phyloP scores from a whole-genome alignment of 2,329 filamentous ascomycete species.

The Peltaster fructicola region DNA sequence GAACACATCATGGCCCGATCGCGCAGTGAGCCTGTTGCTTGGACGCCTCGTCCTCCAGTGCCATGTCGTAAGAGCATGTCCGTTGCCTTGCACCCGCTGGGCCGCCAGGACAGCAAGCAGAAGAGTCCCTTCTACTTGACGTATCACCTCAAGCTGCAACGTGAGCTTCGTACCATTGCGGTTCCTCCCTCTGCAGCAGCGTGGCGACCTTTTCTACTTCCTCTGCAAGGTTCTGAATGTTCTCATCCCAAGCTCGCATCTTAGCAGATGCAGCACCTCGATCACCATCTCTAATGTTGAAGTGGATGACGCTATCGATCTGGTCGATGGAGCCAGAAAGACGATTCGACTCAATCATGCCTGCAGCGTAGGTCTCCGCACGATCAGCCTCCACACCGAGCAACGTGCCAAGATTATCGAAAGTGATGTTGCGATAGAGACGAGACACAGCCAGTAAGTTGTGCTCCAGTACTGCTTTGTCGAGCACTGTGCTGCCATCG shows the following conservation, averaged over 20 bases:
- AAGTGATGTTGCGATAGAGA: slow-evolving; percentile 33
- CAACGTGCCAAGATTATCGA: slow-evolving; percentile 55
- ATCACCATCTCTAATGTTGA: slow-evolving; percentile 55
- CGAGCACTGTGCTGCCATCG: slow-evolving; percentile 83
- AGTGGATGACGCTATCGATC: slow-evolving; percentile 74
- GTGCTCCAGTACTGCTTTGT: slow-evolving; percentile 88
- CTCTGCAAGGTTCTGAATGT: slow-evolving; percentile 71
- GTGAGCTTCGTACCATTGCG: slow-evolving; percentile 33
- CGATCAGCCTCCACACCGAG: slow-evolving; percentile 62
- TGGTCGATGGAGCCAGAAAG: slow-evolving; percentile 84
- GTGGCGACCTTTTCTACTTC: slow-evolving; percentile 79
- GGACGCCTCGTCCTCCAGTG: too few relatives aligned
- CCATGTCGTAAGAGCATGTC: too few relatives aligned
- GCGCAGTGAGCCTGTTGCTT: too few relatives aligned
- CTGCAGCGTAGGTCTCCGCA: slow-evolving; percentile 79
- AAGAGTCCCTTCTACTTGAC: too few relatives aligned
- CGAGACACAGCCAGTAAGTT: slow-evolving; percentile 72
- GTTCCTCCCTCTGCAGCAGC: slow-evolving; percentile 62
- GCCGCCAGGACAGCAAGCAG: too few relatives aligned
- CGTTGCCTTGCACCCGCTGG: too few relatives aligned
- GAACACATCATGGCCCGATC: too few relatives aligned
- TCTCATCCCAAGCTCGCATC: slow-evolving; percentile 68
- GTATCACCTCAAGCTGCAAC: slow-evolving; percentile 15
- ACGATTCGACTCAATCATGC: slow-evolving; percentile 90
- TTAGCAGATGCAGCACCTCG: slow-evolving; percentile 21